Percentiles rank a stretch among this genome's conserved stretches.
phyloP scores from a whole-genome alignment of 495 filamentous ascomycete genomes.

The Cairneyella variabilis region DNA sequence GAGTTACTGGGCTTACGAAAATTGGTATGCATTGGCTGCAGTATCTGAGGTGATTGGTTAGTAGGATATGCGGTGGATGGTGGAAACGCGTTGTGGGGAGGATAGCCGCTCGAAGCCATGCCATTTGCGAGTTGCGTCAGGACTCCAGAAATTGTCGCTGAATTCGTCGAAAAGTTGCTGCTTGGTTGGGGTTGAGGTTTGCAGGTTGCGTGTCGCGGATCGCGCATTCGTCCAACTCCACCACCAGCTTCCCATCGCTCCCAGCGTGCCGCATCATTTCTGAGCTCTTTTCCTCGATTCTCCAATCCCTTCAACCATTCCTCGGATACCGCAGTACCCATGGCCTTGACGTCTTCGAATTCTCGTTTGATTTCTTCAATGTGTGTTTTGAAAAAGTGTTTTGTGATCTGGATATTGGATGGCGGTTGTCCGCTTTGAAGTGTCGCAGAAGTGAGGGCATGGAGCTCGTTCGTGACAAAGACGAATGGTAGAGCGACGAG shows the following conservation, averaged over 20 bases:
- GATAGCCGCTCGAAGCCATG: too few relatives aligned
- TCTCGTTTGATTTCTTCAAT: constrained; percentile 50
- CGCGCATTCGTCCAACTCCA: constrained; percentile 35
- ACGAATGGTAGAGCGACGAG: constrained; percentile 60
- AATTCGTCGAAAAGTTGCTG: neutral
- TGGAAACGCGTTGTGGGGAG: neutral
- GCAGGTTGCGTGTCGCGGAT: too few relatives aligned
- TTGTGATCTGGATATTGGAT: constrained; percentile 48
- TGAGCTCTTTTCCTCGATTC: constrained; percentile 49
- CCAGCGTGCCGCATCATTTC: constrained; percentile 59
- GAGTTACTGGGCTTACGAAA: neutral
- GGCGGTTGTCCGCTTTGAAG: constrained; percentile 44
- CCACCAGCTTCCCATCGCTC: constrained; percentile 62
- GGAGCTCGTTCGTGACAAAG: constrained; percentile 52
- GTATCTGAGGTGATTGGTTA: neutral
- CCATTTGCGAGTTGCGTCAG: too few relatives aligned
- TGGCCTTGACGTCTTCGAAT: constrained; percentile 51
- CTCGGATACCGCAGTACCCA: constrained; percentile 57
- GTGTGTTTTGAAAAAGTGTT: constrained; percentile 57
- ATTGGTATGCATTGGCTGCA: neutral
- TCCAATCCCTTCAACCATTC: constrained; percentile 75
- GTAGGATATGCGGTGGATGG: neutral
- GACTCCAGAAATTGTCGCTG: too few relatives aligned
- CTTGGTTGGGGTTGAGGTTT: neutral
- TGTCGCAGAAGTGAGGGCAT: constrained; percentile 49